These are phyloP conservation scores for Diaporthe citrichinensis DNA, from an alignment of 2,329 filamentous ascomycete genomes.

Conservation along the genomic window DNA sequence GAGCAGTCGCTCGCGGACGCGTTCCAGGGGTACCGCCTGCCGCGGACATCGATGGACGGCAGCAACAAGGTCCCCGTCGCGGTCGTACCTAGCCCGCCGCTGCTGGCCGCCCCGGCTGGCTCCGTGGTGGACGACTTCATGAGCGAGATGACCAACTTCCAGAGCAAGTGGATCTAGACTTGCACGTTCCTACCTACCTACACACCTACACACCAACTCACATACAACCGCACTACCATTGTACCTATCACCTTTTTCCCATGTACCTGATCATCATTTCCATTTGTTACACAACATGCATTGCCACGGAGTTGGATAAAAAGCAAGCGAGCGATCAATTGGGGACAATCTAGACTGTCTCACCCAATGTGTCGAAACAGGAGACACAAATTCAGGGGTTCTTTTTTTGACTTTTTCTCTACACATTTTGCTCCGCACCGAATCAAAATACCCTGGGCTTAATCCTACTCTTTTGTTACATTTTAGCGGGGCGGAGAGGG, in stretches of 20 bases:
- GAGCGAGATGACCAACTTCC: slow-evolving; percentile 42
- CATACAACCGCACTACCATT: background rate
- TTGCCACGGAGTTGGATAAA: slow-evolving; percentile 30
- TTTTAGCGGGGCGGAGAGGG: background rate
- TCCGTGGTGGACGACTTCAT: slow-evolving; percentile 58
- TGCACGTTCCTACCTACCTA: background rate
- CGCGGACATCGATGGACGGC: slow-evolving; percentile 49
- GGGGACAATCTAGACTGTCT: slow-evolving; percentile 22
- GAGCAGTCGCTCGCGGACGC: slow-evolving; percentile 47
- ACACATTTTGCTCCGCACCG: background rate
- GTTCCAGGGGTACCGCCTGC: slow-evolving; percentile 64
- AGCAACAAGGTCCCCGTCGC: slow-evolving; percentile 21
- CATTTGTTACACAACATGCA: slow-evolving; percentile 30
- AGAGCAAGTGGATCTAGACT: slow-evolving; percentile 23
- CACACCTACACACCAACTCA: background rate
- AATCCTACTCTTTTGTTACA: background rate
- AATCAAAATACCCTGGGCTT: slow-evolving; percentile 29
- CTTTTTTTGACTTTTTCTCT: background rate
- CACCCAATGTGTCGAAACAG: slow-evolving; percentile 5
- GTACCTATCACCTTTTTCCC: background rate
- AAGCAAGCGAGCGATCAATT: slow-evolving; percentile 31
- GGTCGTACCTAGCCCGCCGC: slow-evolving; percentile 40
- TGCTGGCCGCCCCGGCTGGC: slow-evolving; percentile 54
- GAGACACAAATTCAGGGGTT: background rate
- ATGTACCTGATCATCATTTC: slow-evolving; percentile 9